phyloP scores from a whole-genome alignment of 1,284 basidiomycete species.

The Cryptococcus amylolentus region DNA sequence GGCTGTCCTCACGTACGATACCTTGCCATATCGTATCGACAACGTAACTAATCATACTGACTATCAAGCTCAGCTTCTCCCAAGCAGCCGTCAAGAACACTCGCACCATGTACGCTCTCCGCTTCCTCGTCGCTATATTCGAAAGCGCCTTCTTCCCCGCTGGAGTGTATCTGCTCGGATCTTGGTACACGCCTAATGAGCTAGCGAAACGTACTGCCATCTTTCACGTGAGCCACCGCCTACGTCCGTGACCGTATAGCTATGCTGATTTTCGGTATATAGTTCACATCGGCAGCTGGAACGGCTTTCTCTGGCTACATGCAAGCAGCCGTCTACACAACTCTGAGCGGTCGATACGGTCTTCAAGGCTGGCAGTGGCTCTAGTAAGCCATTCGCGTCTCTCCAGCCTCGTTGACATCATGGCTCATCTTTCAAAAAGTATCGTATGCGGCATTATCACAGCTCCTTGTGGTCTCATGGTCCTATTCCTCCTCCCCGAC shows the following conservation, averaged over 20 bases:
- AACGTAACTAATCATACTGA: no score
- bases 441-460: background rate
- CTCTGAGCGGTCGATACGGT: background rate
- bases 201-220: conserved; percentile 9
- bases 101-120: conserved; percentile 7
- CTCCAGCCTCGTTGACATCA: background rate
- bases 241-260: no score
- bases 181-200: conserved; percentile 9
- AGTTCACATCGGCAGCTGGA: background rate
- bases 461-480: background rate
- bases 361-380: background rate
- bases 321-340: background rate
- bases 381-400: background rate
- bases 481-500: background rate
- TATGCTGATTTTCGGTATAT: no score
- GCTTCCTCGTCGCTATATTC: conserved; percentile 6
- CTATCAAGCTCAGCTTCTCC: no score
- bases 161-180: conserved; percentile 1
- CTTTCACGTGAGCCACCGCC: conserved; percentile 2
- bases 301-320: background rate
- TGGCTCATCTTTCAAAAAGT: background rate
- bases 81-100: conserved; percentile 8
- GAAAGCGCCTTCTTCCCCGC: conserved; percentile 13
- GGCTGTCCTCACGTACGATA: conserved; percentile 3
- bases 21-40: background rate